phyloP scores from a whole-genome alignment of 305 asterid species.

The Fraxinus latifolia region DNA sequence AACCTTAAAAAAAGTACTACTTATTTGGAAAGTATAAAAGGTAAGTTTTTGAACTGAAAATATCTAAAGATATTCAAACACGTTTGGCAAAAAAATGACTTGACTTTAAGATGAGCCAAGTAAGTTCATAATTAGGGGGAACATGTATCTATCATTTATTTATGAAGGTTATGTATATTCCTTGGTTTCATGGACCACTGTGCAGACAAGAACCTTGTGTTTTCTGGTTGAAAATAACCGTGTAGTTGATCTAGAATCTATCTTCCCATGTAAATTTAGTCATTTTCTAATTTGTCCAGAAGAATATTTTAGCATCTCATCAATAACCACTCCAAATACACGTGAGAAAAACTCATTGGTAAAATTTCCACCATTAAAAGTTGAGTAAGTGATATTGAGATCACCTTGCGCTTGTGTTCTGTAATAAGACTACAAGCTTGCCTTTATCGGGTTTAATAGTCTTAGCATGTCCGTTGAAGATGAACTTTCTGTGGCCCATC shows the following conservation, averaged over 20 bases:
- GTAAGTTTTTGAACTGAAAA: too few species aligned
- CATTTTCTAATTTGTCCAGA: neutral
- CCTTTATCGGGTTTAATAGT: constrained; percentile 77
- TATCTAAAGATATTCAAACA: too few species aligned
- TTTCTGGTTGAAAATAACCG: neutral
- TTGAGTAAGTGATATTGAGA: neutral
- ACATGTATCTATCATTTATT: neutral
- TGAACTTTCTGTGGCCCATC: constrained; percentile 78
- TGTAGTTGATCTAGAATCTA: neutral
- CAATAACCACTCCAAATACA: neutral
- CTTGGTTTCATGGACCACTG: neutral
- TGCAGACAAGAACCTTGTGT: neutral
- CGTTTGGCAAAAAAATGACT: neutral
- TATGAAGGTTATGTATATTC: neutral
- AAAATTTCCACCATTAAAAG: neutral
- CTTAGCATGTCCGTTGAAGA: constrained; percentile 76
- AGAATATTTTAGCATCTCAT: neutral
- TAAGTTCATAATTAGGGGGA: neutral
- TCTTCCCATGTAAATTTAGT: neutral
- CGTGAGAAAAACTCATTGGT: neutral
- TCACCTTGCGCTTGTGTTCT: constrained; percentile 65
- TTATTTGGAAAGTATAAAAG: too few species aligned
- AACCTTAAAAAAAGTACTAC: neutral
- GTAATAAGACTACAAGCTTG: constrained; percentile 64
- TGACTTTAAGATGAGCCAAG: neutral